phyloP scores from a whole-genome alignment of 169 alveolate species.

The Eimeria tenella region DNA sequence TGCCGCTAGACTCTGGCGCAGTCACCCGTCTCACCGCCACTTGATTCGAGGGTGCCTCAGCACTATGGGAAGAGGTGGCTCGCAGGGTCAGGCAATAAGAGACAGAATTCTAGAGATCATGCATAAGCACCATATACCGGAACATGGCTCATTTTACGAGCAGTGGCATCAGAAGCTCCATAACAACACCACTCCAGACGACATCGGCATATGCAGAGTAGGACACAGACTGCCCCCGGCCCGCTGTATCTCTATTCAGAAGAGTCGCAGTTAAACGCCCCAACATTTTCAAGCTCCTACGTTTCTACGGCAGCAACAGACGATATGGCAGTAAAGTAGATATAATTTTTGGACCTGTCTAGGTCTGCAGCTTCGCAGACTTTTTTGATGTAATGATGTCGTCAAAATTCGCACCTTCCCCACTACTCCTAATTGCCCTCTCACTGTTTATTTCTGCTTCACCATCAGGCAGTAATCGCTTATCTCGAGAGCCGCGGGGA shows the following conservation, averaged over 20 bases:
- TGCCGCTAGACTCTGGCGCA: constrained; percentile 79
- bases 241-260: neutral
- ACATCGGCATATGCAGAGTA: constrained; percentile 88
- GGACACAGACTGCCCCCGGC: neutral
- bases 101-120: constrained; percentile 94
- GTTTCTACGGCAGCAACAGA: too few relatives aligned
- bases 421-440: neutral
- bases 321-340: too few relatives aligned
- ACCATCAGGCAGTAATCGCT: constrained; percentile 88
- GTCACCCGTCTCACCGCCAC: constrained; percentile 80
- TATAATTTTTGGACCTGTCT: too few relatives aligned
- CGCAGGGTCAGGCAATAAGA: constrained; percentile 94
- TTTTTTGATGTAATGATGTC: too few relatives aligned
- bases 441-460: neutral
- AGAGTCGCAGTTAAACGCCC: too few relatives aligned
- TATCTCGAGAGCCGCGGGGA: constrained; percentile 89
- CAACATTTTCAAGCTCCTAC: too few relatives aligned
- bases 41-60: constrained; percentile 79
- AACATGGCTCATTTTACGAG: constrained; percentile 91
- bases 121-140: constrained; percentile 91
- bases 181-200: constrained; percentile 96
- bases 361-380: too few relatives aligned
- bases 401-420: too few relatives aligned
- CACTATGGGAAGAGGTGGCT: constrained; percentile 93
- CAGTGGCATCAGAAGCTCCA: constrained; percentile 97